Evolutionary conservation across 495 filamentous ascomycete species (phyloP).

Genomic region (Hamigera avellanea): DNA sequence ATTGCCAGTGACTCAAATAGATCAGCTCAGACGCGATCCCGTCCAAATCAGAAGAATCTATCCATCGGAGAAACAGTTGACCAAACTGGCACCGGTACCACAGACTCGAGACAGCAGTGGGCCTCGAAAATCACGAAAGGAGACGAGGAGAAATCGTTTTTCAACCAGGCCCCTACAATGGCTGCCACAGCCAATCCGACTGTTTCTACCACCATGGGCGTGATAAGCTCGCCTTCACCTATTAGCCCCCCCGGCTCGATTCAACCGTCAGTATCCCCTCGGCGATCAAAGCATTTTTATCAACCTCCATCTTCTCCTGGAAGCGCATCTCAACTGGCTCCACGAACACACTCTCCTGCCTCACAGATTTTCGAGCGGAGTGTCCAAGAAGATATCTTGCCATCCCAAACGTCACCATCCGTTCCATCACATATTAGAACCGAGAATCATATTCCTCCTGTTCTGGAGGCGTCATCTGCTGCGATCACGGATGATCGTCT

Average conservation of each 20-base stretch:
- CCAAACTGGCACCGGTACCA: too few species aligned
- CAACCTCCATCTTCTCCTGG: slow-evolving; percentile 35
- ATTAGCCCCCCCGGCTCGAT: slow-evolving; percentile 26
- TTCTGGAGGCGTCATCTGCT: slow-evolving; percentile 75
- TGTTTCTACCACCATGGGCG: not conserved
- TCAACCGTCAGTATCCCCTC: too few species aligned
- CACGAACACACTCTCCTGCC: slow-evolving; percentile 51
- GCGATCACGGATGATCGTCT: slow-evolving; percentile 61
- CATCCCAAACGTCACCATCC: slow-evolving; percentile 45
- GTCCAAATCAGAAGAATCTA: too few species aligned
- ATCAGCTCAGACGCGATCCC: too few species aligned
- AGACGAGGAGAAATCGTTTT: too few species aligned
- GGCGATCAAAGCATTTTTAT: slow-evolving; percentile 24
- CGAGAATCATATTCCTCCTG: slow-evolving; percentile 85
- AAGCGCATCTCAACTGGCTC: slow-evolving; percentile 39
- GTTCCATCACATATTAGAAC: slow-evolving; percentile 83
- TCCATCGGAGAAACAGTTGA: too few species aligned
- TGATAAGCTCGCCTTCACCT: slow-evolving; percentile 8
- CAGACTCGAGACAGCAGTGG: too few species aligned
- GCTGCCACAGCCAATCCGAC: too few species aligned
- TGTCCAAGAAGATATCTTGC: slow-evolving; percentile 64
- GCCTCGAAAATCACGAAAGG: too few species aligned
- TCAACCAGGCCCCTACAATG: too few species aligned
- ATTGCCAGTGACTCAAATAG: too few species aligned
- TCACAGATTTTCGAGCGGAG: slow-evolving; percentile 90